Evolutionary conservation across 169 alveolate genomes (phyloP).

Genomic region (Babesia bovis): DNA sequence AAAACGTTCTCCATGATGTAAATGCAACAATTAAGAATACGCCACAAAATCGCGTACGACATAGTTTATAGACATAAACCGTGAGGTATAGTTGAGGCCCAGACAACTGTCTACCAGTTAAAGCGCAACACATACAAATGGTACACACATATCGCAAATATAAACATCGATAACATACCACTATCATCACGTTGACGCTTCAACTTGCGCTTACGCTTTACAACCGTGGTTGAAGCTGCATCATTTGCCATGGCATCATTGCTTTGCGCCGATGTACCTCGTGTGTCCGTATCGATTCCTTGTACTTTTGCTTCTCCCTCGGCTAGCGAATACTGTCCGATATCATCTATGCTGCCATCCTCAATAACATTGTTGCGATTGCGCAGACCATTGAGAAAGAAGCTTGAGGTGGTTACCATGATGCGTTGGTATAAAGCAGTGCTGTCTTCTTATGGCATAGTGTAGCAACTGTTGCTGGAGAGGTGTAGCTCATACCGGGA

Average conservation of each 20-base stretch:
- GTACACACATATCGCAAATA: no score
- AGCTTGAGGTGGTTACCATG: slow-evolving; percentile 21
- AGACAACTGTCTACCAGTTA: no score
- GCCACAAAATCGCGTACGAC: no score
- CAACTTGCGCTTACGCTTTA: slow-evolving; percentile 37
- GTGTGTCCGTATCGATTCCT: not conserved
- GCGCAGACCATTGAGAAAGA: not conserved
- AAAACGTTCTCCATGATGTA: not conserved
- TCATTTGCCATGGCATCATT: not conserved
- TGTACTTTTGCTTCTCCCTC: not conserved
- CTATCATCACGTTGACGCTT: slow-evolving; percentile 30
- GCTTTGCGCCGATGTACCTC: not conserved
- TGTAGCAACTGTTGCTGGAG: no score
- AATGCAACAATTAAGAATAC: no score
- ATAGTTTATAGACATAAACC: no score
- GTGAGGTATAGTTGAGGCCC: no score
- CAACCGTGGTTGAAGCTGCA: not conserved
- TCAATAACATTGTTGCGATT: slow-evolving; percentile 18
- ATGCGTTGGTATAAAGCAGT: slow-evolving; percentile 6
- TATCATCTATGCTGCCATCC: slow-evolving; percentile 18
- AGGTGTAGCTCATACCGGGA: no score
- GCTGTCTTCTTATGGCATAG: no score
- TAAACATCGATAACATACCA: slow-evolving; percentile 1
- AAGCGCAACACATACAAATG: not conserved
- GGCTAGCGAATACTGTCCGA: not conserved